phyloP scores from a whole-genome alignment of 2,329 filamentous ascomycete species.

The Myriosclerotinia scirpicola region DNA sequence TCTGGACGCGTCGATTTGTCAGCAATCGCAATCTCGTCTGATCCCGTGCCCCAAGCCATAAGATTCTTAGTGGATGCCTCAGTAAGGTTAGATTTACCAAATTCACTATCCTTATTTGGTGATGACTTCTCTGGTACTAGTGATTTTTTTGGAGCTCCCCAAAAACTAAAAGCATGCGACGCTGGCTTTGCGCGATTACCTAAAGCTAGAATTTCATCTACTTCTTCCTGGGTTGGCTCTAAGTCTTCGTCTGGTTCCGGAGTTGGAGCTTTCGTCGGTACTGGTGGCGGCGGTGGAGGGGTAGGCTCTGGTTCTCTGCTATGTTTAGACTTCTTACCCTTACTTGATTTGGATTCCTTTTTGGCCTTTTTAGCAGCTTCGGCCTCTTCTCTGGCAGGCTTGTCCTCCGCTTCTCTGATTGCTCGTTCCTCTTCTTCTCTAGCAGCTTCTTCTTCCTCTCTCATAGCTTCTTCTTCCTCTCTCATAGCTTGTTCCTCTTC shows the following conservation, averaged over 20 bases:
- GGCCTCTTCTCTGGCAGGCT: slow-evolving; percentile 39
- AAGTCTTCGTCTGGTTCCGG: slow-evolving; percentile 23
- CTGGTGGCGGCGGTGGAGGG: slow-evolving; percentile 14
- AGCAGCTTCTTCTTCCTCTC: slow-evolving; percentile 43
- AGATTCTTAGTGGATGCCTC: slow-evolving; percentile 42
- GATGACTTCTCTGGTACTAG: slow-evolving; percentile 14
- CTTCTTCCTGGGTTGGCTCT: slow-evolving; percentile 43
- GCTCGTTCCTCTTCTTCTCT: slow-evolving; percentile 44
- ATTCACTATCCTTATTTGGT: slow-evolving; percentile 35
- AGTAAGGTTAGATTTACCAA: slow-evolving; percentile 15
- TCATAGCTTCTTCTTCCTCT: slow-evolving; percentile 43
- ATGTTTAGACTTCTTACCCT: slow-evolving; percentile 41
- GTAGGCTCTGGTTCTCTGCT: slow-evolving; percentile 31
- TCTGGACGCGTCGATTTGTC: slow-evolving; percentile 52
- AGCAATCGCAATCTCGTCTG: slow-evolving; percentile 50
- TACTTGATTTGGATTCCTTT: slow-evolving; percentile 43
- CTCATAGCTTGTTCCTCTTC: slow-evolving; percentile 42
- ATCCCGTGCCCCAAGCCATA: slow-evolving; percentile 40
- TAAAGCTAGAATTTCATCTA: slow-evolving; percentile 29
- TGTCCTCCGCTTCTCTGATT: slow-evolving; percentile 42
- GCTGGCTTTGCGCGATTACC: slow-evolving; percentile 16
- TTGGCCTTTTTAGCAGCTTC: slow-evolving; percentile 40
- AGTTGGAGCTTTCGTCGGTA: slow-evolving; percentile 15
- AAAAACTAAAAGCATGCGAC: slow-evolving; percentile 53
- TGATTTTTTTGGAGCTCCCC: slow-evolving; percentile 52